These are phyloP conservation scores for Fusarium oxysporum DNA, from an alignment of 2,329 filamentous ascomycete species.

Conservation along the genomic window DNA sequence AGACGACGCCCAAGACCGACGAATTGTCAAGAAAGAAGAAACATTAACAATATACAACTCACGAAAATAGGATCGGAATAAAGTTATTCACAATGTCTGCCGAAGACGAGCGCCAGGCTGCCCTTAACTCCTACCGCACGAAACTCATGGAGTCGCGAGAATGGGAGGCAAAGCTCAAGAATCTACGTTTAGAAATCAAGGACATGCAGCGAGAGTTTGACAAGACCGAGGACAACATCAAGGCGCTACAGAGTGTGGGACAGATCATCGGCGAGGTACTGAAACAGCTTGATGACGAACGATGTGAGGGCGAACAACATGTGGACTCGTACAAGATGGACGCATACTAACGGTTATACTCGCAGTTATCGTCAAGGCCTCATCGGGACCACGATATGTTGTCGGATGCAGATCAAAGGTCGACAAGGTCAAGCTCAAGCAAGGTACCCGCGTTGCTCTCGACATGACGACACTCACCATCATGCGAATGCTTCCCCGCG, in stretches of 20 bases:
- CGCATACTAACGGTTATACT: conserved; percentile 34
- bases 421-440: conserved; percentile 96
- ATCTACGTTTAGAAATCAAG: conserved; percentile 94
- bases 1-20: not conserved
- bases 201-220: conserved; percentile 94
- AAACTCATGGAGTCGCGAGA: conserved; percentile 95
- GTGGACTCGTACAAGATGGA: conserved; percentile 10
- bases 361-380: conserved; percentile 97
- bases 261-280: conserved; percentile 99
- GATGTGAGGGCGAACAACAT: conserved; percentile 76
- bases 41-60: not conserved
- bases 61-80: not conserved
- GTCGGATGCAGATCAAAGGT: conserved; percentile 99
- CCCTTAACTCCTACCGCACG: conserved; percentile 80
- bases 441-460: conserved; percentile 95
- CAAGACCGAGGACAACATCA: conserved; percentile 98
- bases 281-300: conserved; percentile 98
- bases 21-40: not conserved
- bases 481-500: conserved; percentile 98
- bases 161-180: conserved; percentile 98
- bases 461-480: conserved; percentile 99
- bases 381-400: conserved; percentile 95
- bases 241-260: conserved; percentile 97
- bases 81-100: conserved; percentile 57
- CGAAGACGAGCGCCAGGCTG: conserved; percentile 72